Evolutionary conservation across 1,284 basidiomycete species (phyloP).

Genomic region (Mixia osmundae): DNA sequence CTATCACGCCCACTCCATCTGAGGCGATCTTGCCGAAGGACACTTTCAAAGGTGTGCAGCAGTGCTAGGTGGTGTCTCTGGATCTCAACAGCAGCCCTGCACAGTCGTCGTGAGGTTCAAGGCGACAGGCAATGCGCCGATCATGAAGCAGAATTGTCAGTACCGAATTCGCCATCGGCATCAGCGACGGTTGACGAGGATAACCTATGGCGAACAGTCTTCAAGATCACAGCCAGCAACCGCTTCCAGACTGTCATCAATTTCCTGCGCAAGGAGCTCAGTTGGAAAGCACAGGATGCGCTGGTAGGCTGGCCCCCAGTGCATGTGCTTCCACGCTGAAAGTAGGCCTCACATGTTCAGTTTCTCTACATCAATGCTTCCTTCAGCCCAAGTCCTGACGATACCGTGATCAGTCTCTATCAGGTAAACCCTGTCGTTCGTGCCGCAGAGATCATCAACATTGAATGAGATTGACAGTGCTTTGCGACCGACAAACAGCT

Average conservation of each 20-base stretch:
- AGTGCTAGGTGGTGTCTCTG: no score
- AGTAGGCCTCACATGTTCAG: slow-evolving; percentile 25
- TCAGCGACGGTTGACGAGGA: no score
- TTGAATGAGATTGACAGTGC: slow-evolving; percentile 31
- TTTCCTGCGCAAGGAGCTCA: slow-evolving; percentile 72
- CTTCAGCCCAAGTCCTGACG: slow-evolving; percentile 80
- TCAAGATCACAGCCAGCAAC: slow-evolving; percentile 88
- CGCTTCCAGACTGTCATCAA: slow-evolving; percentile 87
- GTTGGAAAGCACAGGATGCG: slow-evolving; percentile 65
- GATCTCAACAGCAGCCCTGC: no score
- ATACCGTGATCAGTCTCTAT: slow-evolving; percentile 67
- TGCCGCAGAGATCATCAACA: neutral
- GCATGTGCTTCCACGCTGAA: neutral
- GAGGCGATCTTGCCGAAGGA: no score
- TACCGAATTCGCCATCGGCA: no score
- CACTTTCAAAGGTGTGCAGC: no score
- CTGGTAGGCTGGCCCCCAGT: slow-evolving; percentile 35
- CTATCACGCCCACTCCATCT: no score
- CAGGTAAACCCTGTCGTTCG: slow-evolving; percentile 16
- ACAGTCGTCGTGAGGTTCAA: slow-evolving; percentile 92
- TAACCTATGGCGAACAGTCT: no score
- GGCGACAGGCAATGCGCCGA: slow-evolving; percentile 91
- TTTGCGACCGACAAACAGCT: slow-evolving; percentile 80
- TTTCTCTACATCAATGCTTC: slow-evolving; percentile 98
- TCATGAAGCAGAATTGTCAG: slow-evolving; percentile 98